Conservation (phyloP, 345 rosid genomes). For the Schrenkiella parvula region DNA sequence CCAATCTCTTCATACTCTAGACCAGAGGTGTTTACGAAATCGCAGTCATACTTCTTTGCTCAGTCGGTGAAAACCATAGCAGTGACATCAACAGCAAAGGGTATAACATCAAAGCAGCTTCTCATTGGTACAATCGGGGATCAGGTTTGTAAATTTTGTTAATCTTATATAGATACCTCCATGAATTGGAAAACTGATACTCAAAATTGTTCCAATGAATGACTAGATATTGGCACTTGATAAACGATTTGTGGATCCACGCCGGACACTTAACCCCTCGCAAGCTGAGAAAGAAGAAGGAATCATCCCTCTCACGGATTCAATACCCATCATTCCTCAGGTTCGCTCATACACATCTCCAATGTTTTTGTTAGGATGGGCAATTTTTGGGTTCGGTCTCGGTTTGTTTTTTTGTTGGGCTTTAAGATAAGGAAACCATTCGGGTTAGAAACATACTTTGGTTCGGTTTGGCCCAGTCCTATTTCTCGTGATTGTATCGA, state of each 20-base stretch:
- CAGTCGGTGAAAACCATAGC: conserved; percentile 84
- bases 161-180: background rate
- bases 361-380: background rate
- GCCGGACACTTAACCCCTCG: conserved; percentile 86
- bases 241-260: conserved; percentile 92
- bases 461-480: background rate
- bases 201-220: background rate
- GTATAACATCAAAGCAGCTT: conserved; percentile 97
- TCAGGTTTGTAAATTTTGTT: conserved; percentile 36
- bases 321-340: conserved; percentile 91
- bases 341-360: conserved; percentile 36
- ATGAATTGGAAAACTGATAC: background rate
- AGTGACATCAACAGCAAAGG: conserved; percentile 93
- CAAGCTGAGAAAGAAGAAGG: conserved; percentile 99
- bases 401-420: background rate
- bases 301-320: conserved; percentile 82
- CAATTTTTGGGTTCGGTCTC: no score
- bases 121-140: conserved; percentile 86
- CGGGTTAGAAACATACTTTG: background rate
- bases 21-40: conserved; percentile 76
- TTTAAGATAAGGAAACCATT: no score
- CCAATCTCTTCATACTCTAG: conserved; percentile 82
- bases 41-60: conserved; percentile 91
- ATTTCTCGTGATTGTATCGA: background rate
- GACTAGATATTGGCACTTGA: conserved; percentile 47